A percentile compares a stretch with the other conserved stretches of the same genome.
Evolutionary conservation across 2,329 filamentous ascomycete species (phyloP).

Genomic region (Canariomyces notabilis): DNA sequence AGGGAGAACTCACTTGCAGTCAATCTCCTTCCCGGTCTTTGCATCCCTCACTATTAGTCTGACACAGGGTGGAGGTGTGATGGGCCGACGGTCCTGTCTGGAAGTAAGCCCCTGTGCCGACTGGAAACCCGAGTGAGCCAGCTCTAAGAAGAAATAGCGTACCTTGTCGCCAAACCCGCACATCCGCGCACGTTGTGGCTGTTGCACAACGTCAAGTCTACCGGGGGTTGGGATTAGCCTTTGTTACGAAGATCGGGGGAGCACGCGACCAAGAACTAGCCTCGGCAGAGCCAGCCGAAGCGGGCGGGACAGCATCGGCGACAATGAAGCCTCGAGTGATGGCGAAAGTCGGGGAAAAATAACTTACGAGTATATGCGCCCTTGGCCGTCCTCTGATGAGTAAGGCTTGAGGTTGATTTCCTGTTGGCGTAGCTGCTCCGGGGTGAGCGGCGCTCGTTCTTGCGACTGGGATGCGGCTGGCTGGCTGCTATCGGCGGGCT

Average conservation of each 20-base stretch:
- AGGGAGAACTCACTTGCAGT: conserved; percentile 62
- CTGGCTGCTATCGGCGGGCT: conserved; percentile 16
- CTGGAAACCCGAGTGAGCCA: background rate
- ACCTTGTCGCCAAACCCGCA: conserved; percentile 99
- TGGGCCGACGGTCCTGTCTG: conserved; percentile 81
- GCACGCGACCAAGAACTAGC: conserved; percentile 1
- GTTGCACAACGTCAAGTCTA: conserved; percentile 77
- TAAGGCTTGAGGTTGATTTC: conserved; percentile 23
- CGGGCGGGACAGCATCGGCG: background rate
- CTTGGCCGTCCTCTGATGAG: conserved; percentile 21
- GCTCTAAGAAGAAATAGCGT: conserved; percentile 24
- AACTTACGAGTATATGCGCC: conserved; percentile 25
- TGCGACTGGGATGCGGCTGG: conserved; percentile 15
- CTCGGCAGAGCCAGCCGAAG: background rate
- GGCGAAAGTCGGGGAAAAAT: background rate
- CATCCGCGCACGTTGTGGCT: conserved; percentile 91
- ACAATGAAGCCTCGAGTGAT: background rate
- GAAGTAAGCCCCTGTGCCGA: conserved; percentile 3
- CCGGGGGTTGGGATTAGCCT: conserved; percentile 17
- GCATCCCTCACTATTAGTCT: conserved; percentile 73
- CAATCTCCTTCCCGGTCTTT: conserved; percentile 71
- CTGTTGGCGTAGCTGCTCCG: conserved; percentile 24
- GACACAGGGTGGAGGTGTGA: conserved; percentile 92
- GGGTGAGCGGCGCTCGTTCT: conserved; percentile 20
- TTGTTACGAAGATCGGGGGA: background rate